Conservation (phyloP, 176 grass and related monocot genomes). For the Bolboschoenus planiculmis region DNA sequence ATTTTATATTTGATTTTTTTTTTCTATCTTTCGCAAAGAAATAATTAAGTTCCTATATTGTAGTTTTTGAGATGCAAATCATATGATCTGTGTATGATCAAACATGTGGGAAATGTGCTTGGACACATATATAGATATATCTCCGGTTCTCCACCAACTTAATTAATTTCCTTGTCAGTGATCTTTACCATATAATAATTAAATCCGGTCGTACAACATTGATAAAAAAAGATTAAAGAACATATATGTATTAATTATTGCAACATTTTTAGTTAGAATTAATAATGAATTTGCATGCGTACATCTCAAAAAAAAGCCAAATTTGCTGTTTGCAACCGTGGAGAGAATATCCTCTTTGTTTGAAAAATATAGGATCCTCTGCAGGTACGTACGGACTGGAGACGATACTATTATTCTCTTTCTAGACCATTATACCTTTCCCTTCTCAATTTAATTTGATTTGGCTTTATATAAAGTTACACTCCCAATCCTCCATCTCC, state of each 20-base stretch:
- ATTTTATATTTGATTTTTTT: not conserved
- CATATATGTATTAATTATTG: too few relatives aligned
- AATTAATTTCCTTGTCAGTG: not conserved
- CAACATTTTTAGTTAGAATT: too few relatives aligned
- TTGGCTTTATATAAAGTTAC: conserved; percentile 48
- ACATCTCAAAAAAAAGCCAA: too few relatives aligned
- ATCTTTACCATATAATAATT: not conserved
- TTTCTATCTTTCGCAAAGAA: too few relatives aligned
- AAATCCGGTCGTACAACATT: not conserved
- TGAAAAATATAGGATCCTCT: not conserved
- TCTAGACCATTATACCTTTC: conserved; percentile 20
- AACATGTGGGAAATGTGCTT: not conserved
- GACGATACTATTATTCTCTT: not conserved
- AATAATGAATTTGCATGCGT: too few relatives aligned
- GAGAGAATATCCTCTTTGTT: not conserved
- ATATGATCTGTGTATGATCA: not conserved
- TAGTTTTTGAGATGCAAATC: not conserved
- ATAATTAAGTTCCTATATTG: not conserved
- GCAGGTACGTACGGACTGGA: conserved; percentile 7
- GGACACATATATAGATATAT: not conserved
- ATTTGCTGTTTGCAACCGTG: not conserved
- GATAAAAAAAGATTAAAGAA: not conserved
- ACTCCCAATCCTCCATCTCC: conserved; percentile 33
- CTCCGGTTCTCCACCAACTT: not conserved
- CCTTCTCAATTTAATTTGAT: conserved; percentile 42